Evolutionary conservation across 768 basidiomycete genomes (phyloP).

Genomic region (Naganishia antarctica): DNA sequence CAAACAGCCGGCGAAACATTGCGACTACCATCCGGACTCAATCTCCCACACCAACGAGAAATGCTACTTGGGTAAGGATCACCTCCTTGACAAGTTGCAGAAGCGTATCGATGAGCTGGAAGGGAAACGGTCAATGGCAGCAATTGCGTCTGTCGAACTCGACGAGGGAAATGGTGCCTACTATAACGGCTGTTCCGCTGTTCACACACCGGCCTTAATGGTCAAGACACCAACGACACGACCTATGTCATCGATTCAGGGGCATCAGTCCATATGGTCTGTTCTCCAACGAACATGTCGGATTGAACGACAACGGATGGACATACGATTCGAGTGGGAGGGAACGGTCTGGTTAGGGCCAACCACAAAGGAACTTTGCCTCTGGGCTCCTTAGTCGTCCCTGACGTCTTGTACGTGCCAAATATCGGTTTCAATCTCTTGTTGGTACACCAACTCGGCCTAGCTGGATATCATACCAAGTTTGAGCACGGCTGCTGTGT

Average conservation of each 20-base stretch:
- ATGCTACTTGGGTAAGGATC: too few species aligned
- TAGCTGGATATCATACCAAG: neutral
- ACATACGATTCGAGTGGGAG: neutral
- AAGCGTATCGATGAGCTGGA: too few species aligned
- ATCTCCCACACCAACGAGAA: too few species aligned
- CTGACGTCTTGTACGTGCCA: neutral
- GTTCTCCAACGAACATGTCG: neutral
- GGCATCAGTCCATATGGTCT: neutral
- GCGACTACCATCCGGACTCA: too few species aligned
- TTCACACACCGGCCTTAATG: too few species aligned
- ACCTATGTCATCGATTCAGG: constrained; percentile 1
- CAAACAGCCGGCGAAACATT: too few species aligned
- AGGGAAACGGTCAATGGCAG: too few species aligned
- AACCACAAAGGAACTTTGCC: neutral
- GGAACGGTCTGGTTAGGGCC: neutral
- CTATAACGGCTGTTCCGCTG: too few species aligned
- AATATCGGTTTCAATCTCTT: constrained; percentile 2
- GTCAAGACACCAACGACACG: too few species aligned
- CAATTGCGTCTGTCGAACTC: too few species aligned
- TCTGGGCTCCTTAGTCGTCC: neutral
- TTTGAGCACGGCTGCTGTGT: neutral
- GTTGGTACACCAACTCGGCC: neutral
- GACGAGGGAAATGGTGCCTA: too few species aligned
- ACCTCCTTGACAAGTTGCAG: too few species aligned
- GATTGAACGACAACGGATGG: neutral